Evolutionary conservation across 2,329 filamentous ascomycete genomes (phyloP).

Genomic region (Ceratocystis harringtonii): DNA sequence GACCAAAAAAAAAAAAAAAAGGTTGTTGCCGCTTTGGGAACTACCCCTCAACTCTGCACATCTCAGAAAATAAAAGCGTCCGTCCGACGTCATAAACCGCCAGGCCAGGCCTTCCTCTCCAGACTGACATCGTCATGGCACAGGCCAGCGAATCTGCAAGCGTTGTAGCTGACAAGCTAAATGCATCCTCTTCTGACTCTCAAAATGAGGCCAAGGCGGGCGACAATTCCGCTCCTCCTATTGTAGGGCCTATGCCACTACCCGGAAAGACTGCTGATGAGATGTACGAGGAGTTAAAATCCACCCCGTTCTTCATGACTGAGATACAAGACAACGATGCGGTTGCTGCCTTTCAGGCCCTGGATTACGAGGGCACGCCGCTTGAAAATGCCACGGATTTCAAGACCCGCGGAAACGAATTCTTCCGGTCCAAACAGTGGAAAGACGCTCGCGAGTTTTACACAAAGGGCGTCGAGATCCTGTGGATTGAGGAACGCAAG

Average conservation of each 20-base stretch:
- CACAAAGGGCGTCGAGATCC: constrained; percentile 62
- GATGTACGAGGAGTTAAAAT: constrained; percentile 41
- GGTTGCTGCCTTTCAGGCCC: constrained; percentile 72
- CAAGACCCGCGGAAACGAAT: constrained; percentile 85
- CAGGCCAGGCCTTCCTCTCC: background rate
- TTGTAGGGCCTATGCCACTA: constrained; percentile 30
- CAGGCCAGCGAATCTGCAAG: constrained; percentile 1
- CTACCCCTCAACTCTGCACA: constrained; percentile 8
- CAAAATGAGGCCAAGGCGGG: constrained; percentile 24
- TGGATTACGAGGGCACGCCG: constrained; percentile 85
- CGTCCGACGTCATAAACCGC: background rate
- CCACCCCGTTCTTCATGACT: constrained; percentile 86
- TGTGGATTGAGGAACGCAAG: constrained; percentile 48
- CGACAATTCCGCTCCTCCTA: constrained; percentile 33
- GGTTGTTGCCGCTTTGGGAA: constrained; percentile 9
- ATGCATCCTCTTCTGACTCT: constrained; percentile 7
- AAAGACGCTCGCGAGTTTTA: constrained; percentile 84
- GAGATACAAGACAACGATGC: constrained; percentile 72
- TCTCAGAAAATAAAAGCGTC: background rate
- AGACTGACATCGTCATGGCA: background rate
- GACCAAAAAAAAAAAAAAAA: background rate
- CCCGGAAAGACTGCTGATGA: constrained; percentile 38
- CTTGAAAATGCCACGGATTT: constrained; percentile 72
- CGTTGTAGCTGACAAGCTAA: constrained; percentile 5
- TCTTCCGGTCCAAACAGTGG: constrained; percentile 59